Percentiles rank a stretch among this genome's conserved stretches.
These are phyloP conservation scores for Colletotrichum sp. DNA, from an alignment of 2,329 filamentous ascomycete species.

Conservation along the genomic window DNA sequence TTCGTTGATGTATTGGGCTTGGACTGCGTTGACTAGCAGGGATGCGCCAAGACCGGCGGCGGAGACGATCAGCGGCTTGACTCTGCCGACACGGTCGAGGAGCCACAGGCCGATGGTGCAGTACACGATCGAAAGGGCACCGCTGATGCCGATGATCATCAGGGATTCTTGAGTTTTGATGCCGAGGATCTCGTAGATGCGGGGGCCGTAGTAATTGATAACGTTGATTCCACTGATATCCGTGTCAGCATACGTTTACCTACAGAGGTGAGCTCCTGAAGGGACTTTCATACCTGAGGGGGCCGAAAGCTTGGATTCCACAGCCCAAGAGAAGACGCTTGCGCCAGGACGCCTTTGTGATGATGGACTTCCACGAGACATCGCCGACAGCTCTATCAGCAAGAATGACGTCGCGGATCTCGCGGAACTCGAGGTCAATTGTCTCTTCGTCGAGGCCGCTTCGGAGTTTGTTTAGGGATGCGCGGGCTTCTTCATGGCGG, in stretches of 20 bases:
- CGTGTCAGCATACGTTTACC: background rate
- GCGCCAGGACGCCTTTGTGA: slow-evolving; percentile 47
- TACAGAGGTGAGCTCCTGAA: background rate
- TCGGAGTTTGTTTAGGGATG: slow-evolving; percentile 36
- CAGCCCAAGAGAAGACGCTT: slow-evolving; percentile 50
- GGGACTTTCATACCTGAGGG: slow-evolving; percentile 21
- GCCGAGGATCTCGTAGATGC: slow-evolving; percentile 48
- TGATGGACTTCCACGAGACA: slow-evolving; percentile 42
- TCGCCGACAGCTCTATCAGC: slow-evolving; percentile 37
- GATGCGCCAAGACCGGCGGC: slow-evolving; percentile 30
- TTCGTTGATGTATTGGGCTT: slow-evolving; percentile 28
- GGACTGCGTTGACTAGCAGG: slow-evolving; percentile 30
- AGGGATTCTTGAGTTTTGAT: slow-evolving; percentile 47
- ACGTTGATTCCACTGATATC: slow-evolving; percentile 33
- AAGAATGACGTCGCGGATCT: slow-evolving; percentile 43
- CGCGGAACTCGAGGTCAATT: slow-evolving; percentile 42
- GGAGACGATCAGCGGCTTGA: slow-evolving; percentile 50
- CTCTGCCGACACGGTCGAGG: slow-evolving; percentile 50
- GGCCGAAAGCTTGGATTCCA: slow-evolving; percentile 53
- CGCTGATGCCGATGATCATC: slow-evolving; percentile 56
- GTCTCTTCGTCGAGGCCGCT: slow-evolving; percentile 30
- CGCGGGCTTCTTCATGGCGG: slow-evolving; percentile 34
- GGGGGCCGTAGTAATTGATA: slow-evolving; percentile 39
- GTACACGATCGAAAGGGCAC: slow-evolving; percentile 52
- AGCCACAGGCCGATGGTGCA: slow-evolving; percentile 49